Evolutionary conservation across 306 rosid genomes (phyloP).

Genomic region (Cotoneaster glaucophyllus): DNA sequence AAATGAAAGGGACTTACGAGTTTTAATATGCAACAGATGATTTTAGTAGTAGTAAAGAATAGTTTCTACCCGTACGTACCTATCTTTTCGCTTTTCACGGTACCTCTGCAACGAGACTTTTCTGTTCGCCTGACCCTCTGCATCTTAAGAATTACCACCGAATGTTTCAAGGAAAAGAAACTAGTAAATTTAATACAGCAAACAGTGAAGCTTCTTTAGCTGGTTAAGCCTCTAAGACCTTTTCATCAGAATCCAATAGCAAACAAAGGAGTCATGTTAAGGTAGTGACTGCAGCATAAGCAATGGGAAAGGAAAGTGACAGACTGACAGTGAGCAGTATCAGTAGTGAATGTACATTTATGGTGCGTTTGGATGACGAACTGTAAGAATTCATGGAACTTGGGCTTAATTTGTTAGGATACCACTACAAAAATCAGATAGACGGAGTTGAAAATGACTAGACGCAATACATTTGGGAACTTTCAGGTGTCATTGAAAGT

Average conservation of each 20-base stretch:
- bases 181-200: not conserved
- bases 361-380: not conserved
- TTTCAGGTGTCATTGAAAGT: not conserved
- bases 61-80: conserved; percentile 36
- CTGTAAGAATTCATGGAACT: not conserved
- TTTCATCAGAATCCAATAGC: not conserved
- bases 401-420: not conserved
- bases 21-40: conserved; percentile 1
- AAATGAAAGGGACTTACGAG: conserved; percentile 12
- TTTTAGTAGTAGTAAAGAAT: conserved; percentile 2
- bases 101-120: conserved; percentile 78
- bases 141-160: conserved; percentile 47
- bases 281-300: not conserved
- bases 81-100: conserved; percentile 85
- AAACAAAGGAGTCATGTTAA: not conserved
- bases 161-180: conserved; percentile 4
- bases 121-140: conserved; percentile 85
- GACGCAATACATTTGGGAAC: not conserved
- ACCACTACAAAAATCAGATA: not conserved
- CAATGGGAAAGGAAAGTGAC: not conserved
- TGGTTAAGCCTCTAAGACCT: not conserved
- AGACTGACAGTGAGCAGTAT: not conserved
- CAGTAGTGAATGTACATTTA: not conserved
- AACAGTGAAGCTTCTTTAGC: not conserved
- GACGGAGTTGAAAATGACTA: not conserved